A percentile compares a stretch with the other conserved stretches of the same genome.
Conservation (phyloP, 179 eudicot species). For the Gypsophila paniculata region DNA sequence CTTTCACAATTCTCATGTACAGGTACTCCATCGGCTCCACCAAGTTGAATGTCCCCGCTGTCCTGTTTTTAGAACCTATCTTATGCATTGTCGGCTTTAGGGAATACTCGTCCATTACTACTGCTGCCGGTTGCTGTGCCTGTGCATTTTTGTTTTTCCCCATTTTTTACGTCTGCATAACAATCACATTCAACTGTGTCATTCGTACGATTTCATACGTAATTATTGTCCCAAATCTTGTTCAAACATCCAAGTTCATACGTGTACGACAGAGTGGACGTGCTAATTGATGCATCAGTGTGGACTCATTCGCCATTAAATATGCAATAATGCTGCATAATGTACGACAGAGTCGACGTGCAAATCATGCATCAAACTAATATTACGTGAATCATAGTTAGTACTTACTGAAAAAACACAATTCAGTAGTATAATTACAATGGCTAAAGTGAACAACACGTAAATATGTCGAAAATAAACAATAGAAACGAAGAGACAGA, state of each 20-base stretch:
- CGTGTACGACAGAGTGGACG: too few relatives aligned
- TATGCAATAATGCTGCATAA: too few relatives aligned
- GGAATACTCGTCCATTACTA: constrained; percentile 32
- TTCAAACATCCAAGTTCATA: neutral
- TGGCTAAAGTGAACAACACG: too few relatives aligned
- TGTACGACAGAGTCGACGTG: too few relatives aligned
- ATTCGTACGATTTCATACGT: neutral
- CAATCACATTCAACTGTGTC: neutral
- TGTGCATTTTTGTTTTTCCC: constrained; percentile 1
- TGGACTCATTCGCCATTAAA: too few relatives aligned
- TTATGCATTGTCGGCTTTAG: constrained; percentile 45
- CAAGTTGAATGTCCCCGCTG: constrained; percentile 39
- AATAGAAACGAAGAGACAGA: too few relatives aligned
- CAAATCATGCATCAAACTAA: too few relatives aligned
- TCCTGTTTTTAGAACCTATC: constrained; percentile 34
- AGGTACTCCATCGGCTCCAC: constrained; percentile 67
- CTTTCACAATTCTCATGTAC: constrained; percentile 50
- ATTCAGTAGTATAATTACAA: too few relatives aligned
- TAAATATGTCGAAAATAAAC: too few relatives aligned
- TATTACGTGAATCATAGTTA: too few relatives aligned
- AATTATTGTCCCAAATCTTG: neutral
- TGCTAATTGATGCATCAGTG: too few relatives aligned
- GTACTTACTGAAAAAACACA: too few relatives aligned
- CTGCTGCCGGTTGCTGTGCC: constrained; percentile 1
- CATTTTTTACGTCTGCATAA: constrained; percentile 10